Conservation (phyloP, 2,329 filamentous ascomycete species). For the Aplosporella prunicola region DNA sequence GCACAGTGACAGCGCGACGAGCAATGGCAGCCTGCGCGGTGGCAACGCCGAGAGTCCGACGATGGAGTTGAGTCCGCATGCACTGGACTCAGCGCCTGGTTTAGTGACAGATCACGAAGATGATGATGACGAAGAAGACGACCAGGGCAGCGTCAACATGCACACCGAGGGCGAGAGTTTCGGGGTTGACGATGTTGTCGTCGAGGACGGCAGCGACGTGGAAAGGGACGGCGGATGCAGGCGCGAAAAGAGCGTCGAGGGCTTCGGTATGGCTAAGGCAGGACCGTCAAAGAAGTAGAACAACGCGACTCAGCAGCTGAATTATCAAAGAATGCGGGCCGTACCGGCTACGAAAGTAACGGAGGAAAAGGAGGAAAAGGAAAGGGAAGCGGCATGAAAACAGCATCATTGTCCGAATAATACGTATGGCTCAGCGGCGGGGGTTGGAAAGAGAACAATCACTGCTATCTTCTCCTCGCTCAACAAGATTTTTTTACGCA, state of each 20-base stretch:
- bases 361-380: no score
- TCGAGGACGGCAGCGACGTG: constrained; percentile 30
- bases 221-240: constrained; percentile 23
- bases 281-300: no score
- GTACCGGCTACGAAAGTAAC: no score
- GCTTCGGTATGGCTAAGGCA: no score
- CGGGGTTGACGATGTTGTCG: constrained; percentile 27
- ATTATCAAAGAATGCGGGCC: no score
- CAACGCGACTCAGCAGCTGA: no score
- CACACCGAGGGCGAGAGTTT: constrained; percentile 19
- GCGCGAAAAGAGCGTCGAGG: constrained; percentile 7
- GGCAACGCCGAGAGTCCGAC: constrained; percentile 11
- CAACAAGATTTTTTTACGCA: no score
- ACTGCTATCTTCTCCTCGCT: no score
- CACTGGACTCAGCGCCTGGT: constrained; percentile 40
- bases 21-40: constrained; percentile 4
- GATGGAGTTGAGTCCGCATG: constrained; percentile 37
- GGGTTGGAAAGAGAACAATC: no score
- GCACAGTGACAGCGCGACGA: constrained; percentile 5
- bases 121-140: constrained; percentile 36
- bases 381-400: no score
- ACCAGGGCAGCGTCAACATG: constrained; percentile 19
- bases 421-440: no score
- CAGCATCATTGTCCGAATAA: no score
- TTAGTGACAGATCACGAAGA: constrained; percentile 43